Conservation (phyloP, 345 rosid species). For the Mercurialis annua region DNA sequence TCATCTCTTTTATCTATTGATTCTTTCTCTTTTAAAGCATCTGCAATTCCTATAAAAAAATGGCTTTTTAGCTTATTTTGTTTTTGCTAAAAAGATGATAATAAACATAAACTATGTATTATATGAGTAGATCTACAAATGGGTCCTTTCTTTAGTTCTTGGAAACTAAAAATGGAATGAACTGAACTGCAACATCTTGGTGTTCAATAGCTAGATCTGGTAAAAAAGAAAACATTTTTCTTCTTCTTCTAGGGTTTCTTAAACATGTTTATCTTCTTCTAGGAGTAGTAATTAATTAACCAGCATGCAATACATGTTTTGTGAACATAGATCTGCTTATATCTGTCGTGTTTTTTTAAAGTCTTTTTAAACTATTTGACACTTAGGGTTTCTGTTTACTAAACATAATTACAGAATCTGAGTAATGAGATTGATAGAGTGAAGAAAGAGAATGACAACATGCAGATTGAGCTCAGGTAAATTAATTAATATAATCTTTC, state of each 20-base stretch:
- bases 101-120: constrained; percentile 38
- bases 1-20: constrained; percentile 6
- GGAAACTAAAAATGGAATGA: constrained; percentile 21
- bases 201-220: constrained; percentile 38
- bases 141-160: constrained; percentile 20
- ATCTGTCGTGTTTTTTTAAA: background rate
- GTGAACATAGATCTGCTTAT: constrained; percentile 12
- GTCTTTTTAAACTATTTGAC: background rate
- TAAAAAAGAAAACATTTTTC: constrained; percentile 20
- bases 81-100: constrained; percentile 45
- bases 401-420: constrained; percentile 42
- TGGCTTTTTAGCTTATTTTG: constrained; percentile 5
- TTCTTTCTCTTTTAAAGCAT: constrained; percentile 7
- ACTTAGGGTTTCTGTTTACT: constrained; percentile 11
- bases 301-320: constrained; percentile 6
- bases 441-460: constrained; percentile 77
- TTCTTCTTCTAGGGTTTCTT: constrained; percentile 14
- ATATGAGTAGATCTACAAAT: constrained; percentile 61
- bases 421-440: constrained; percentile 74
- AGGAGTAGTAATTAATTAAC: background rate
- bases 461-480: constrained; percentile 78
- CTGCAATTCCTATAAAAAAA: constrained; percentile 20
- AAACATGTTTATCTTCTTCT: background rate
- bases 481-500: too few relatives aligned
- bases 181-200: constrained; percentile 29